These are phyloP conservation scores for Amanita pallidorosea DNA, from an alignment of 768 basidiomycete species.

Conservation along the genomic window DNA sequence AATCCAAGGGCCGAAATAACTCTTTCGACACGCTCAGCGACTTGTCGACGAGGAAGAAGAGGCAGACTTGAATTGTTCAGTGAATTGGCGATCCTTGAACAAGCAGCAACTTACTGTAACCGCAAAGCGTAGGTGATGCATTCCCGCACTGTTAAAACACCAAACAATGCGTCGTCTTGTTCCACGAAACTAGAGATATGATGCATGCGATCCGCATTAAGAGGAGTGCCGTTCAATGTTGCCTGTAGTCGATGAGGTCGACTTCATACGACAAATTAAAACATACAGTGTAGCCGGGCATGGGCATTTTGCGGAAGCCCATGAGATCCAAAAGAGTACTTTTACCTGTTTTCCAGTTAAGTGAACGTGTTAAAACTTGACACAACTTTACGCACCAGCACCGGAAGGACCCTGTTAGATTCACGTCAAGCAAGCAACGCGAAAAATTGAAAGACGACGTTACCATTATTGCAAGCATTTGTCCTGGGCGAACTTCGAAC, in stretches of 20 bases:
- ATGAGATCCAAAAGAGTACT: conserved; percentile 36
- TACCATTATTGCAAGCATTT: conserved; percentile 34
- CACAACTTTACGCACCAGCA: not conserved
- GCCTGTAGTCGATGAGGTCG: not conserved
- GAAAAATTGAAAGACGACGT: not conserved
- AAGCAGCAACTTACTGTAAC: conserved; percentile 17
- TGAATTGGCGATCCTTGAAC: not conserved
- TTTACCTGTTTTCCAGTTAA: conserved; percentile 19
- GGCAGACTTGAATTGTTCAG: not conserved
- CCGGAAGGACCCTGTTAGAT: not conserved
- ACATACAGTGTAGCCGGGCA: conserved; percentile 20
- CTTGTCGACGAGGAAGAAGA: not conserved
- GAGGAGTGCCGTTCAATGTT: conserved; percentile 18
- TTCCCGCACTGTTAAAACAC: conserved; percentile 47
- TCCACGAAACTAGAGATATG: conserved; percentile 42
- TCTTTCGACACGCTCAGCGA: not conserved
- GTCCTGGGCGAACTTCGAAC: conserved; percentile 25
- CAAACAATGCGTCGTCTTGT: conserved; percentile 49
- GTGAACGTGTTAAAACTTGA: not conserved
- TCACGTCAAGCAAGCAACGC: not conserved
- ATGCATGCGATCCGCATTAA: conserved; percentile 22
- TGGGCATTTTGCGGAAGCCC: conserved; percentile 25
- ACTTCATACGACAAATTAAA: not conserved
- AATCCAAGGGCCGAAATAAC: not conserved
- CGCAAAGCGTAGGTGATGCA: conserved; percentile 41